Evolutionary conservation across 2,329 filamentous ascomycete species (phyloP).

Genomic region (Fusarium sulawesiense): DNA sequence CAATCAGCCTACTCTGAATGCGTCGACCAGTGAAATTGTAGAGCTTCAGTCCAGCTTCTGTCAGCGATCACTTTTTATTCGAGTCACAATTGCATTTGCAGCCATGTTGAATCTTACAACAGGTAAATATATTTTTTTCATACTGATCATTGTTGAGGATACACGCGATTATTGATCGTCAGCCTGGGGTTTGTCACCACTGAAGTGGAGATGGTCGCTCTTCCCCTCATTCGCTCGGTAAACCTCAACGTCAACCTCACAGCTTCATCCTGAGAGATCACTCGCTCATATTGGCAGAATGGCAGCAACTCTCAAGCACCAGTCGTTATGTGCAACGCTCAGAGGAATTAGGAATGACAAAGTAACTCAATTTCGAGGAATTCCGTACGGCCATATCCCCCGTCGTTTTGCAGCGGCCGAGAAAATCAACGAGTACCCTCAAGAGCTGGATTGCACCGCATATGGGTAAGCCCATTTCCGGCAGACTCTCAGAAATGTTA

Average conservation of each 20-base stretch:
- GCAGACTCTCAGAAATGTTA: accelerated
- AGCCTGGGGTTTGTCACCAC: not conserved
- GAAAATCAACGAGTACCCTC: not conserved
- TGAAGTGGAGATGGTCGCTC: not conserved
- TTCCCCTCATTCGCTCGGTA: not conserved
- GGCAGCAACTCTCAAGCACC: not conserved
- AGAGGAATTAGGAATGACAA: not conserved
- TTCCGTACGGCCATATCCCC: conserved; percentile 2
- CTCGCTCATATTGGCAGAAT: not conserved
- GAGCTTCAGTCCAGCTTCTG: not conserved
- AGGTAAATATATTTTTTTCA: too few relatives aligned
- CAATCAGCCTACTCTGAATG: not conserved
- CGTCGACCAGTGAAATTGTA: too few relatives aligned
- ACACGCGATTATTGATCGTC: too few relatives aligned
- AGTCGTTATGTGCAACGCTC: accelerated
- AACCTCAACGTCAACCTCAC: not conserved
- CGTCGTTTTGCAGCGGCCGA: conserved; percentile 4
- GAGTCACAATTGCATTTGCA: too few relatives aligned
- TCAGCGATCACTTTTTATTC: not conserved
- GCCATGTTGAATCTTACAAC: too few relatives aligned
- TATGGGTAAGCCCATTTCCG: not conserved
- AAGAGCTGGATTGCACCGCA: not conserved
- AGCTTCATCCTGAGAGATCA: not conserved
- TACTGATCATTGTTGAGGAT: too few relatives aligned
- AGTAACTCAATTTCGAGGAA: conserved; percentile 16